phyloP scores from a whole-genome alignment of 2,329 filamentous ascomycete genomes.

The Trichoderma koningiopsis region DNA sequence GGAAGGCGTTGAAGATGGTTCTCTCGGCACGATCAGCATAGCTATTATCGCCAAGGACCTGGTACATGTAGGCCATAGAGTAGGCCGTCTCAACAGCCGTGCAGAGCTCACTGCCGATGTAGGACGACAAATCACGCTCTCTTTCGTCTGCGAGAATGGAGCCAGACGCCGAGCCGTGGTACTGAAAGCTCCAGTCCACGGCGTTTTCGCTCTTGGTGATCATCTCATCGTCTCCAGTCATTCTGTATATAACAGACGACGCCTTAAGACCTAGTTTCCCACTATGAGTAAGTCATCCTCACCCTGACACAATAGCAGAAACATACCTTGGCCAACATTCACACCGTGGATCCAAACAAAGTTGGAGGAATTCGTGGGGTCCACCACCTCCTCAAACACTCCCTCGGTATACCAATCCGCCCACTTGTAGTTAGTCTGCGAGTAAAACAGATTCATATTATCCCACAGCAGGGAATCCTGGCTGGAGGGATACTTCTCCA shows the following conservation, averaged over 20 bases:
- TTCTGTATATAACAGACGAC: conserved; percentile 45
- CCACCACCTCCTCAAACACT: conserved; percentile 30
- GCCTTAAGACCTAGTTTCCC: conserved; percentile 42
- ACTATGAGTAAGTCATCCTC: not conserved
- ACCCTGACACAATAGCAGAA: not conserved
- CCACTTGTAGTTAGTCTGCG: conserved; percentile 37
- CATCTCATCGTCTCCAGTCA: conserved; percentile 42
- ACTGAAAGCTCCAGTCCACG: conserved; percentile 41
- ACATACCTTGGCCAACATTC: conserved; percentile 47
- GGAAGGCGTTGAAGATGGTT: conserved; percentile 58
- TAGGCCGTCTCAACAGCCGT: conserved; percentile 40
- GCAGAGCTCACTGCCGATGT: conserved; percentile 42
- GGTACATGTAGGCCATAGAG: conserved; percentile 40
- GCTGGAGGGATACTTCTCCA: conserved; percentile 38
- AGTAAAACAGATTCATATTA: conserved; percentile 45
- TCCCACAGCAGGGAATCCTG: conserved; percentile 40
- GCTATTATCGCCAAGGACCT: conserved; percentile 35
- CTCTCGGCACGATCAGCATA: conserved; percentile 56
- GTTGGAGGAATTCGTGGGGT: conserved; percentile 27
- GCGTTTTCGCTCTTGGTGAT: conserved; percentile 41
- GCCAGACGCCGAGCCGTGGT: conserved; percentile 46
- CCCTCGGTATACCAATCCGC: conserved; percentile 34
- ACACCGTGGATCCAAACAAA: conserved; percentile 46
- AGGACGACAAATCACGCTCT: conserved; percentile 42
- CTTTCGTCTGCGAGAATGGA: conserved; percentile 47